phyloP scores from a whole-genome alignment of 345 rosid species.

The Hibiscus syriacus region DNA sequence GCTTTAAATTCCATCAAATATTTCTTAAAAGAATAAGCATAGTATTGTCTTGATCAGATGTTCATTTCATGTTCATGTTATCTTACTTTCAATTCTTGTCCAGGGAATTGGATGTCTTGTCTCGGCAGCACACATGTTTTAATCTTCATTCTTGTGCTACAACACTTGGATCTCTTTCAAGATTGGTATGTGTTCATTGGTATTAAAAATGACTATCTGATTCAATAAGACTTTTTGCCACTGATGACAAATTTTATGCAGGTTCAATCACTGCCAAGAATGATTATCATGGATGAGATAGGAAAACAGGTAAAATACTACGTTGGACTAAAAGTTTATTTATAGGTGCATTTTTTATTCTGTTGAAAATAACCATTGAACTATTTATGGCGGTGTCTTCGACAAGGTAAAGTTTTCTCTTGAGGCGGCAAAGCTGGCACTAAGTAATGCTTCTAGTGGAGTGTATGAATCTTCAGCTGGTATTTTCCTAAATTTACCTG shows the following conservation, averaged over 20 bases:
- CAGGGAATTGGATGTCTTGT: slow-evolving; percentile 90
- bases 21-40: background rate
- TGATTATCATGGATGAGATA: slow-evolving; percentile 91
- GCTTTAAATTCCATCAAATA: background rate
- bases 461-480: slow-evolving; percentile 68
- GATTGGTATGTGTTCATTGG: slow-evolving; percentile 46
- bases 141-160: slow-evolving; percentile 86
- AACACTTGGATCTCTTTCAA: slow-evolving; percentile 84
- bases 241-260: slow-evolving; percentile 29
- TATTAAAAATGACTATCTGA: slow-evolving; percentile 1
- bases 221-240: slow-evolving; percentile 9
- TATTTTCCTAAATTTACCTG: slow-evolving; percentile 25
- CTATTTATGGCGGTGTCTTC: background rate
- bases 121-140: slow-evolving; percentile 73
- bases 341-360: background rate
- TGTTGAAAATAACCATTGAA: background rate
- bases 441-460: slow-evolving; percentile 59
- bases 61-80: background rate
- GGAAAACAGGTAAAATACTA: slow-evolving; percentile 74
- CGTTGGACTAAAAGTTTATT: background rate
- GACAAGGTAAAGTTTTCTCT: slow-evolving; percentile 66
- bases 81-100: slow-evolving; percentile 15
- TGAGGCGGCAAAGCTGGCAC: slow-evolving; percentile 75
- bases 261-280: slow-evolving; percentile 96
- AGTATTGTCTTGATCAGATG: background rate